Evolutionary conservation across 2,329 filamentous ascomycete species (phyloP).

Genomic region (Fusarium graminum): DNA sequence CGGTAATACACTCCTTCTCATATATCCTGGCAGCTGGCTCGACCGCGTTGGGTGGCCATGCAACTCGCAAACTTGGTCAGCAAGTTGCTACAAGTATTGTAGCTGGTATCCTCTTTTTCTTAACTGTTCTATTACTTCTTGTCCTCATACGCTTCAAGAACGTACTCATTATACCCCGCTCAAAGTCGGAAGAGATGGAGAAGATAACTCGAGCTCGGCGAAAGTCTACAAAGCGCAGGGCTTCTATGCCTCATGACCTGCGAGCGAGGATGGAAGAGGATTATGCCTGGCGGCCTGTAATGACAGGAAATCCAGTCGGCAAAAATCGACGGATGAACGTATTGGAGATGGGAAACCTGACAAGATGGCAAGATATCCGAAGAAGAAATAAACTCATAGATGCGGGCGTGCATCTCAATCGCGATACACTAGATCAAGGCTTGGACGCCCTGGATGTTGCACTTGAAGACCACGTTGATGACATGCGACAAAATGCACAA

Average conservation of each 20-base stretch:
- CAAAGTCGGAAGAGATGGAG: conserved; percentile 68
- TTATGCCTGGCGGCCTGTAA: conserved; percentile 75
- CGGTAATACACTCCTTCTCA: conserved; percentile 75
- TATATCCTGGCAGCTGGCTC: conserved; percentile 77
- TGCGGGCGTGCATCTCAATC: conserved; percentile 55
- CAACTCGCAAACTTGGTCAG: conserved; percentile 75
- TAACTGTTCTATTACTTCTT: conserved; percentile 73
- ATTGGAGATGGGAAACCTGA: conserved; percentile 76
- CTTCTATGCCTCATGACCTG: conserved; percentile 56
- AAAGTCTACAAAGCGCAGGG: conserved; percentile 61
- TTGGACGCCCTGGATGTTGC: conserved; percentile 56
- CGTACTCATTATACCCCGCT: conserved; percentile 76
- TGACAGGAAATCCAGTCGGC: conserved; percentile 78
- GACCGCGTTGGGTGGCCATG: conserved; percentile 75
- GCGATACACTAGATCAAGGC: conserved; percentile 53
- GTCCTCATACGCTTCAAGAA: conserved; percentile 74
- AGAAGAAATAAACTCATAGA: conserved; percentile 70
- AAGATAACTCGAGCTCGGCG: conserved; percentile 63
- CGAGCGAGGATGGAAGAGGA: conserved; percentile 63
- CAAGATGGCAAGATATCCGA: conserved; percentile 79
- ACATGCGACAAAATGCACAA: conserved; percentile 53
- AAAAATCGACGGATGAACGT: conserved; percentile 78
- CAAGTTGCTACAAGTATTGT: conserved; percentile 76
- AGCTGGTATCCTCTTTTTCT: conserved; percentile 73
- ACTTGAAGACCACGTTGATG: conserved; percentile 55